Percentiles rank a stretch among this genome's conserved stretches.
These are phyloP conservation scores for Sclerotinia subarctica DNA, from an alignment of 2,329 filamentous ascomycete genomes.

Conservation along the genomic window DNA sequence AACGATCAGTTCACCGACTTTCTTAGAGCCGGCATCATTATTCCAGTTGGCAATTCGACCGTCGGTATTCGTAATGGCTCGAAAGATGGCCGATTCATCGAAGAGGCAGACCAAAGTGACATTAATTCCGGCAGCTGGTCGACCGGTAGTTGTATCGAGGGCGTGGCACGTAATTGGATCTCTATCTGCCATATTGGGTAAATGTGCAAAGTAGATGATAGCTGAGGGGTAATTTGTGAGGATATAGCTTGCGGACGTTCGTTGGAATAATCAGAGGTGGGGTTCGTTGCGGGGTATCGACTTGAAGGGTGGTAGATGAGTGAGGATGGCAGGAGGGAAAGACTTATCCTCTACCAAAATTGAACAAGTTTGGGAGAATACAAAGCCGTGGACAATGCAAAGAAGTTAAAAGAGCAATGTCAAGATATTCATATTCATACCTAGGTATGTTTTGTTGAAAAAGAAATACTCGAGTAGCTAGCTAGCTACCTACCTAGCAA, in stretches of 20 bases:
- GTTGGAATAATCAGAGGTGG: slow-evolving; percentile 5
- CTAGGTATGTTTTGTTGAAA: not conserved
- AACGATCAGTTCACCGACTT: slow-evolving; percentile 23
- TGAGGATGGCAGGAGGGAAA: not conserved
- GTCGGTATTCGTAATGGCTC: slow-evolving; percentile 69
- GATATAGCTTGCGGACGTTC: slow-evolving; percentile 11
- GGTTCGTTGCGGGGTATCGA: slow-evolving; percentile 14
- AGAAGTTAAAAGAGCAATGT: not conserved
- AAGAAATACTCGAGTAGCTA: not conserved
- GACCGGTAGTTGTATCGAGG: slow-evolving; percentile 75
- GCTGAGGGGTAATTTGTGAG: slow-evolving; percentile 1
- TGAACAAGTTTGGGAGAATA: not conserved
- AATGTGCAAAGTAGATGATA: not conserved
- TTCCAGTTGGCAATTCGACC: slow-evolving; percentile 69
- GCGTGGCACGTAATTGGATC: slow-evolving; percentile 82
- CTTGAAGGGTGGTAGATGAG: slow-evolving; percentile 1
- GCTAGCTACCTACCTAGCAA: not conserved
- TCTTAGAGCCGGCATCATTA: slow-evolving; percentile 1
- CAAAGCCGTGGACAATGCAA: not conserved
- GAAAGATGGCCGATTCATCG: slow-evolving; percentile 48
- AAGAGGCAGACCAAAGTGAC: slow-evolving; percentile 46
- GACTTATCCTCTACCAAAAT: not conserved
- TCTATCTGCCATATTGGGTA: slow-evolving; percentile 21
- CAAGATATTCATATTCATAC: not conserved
- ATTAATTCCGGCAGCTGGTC: slow-evolving; percentile 62